Evolutionary conservation across 2,329 filamentous ascomycete species (phyloP).

Genomic region (Parasarocladium wereldwijsianum): DNA sequence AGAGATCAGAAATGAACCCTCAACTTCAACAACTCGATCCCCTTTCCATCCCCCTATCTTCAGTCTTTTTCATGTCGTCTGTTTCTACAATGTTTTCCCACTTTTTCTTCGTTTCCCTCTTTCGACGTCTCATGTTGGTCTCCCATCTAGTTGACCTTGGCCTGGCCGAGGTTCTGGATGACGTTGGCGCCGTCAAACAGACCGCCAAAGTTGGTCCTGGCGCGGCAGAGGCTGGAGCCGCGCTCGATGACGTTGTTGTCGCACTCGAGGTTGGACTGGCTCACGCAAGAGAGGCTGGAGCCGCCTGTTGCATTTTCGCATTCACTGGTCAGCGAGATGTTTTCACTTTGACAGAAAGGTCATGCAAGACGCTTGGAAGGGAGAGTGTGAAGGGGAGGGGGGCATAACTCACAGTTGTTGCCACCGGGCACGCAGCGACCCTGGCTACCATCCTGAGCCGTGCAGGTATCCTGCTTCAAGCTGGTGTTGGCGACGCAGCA

Average conservation of each 20-base stretch:
- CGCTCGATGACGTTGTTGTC: slow-evolving; percentile 14
- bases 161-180: slow-evolving; percentile 11
- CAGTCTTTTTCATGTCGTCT: no score
- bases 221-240: slow-evolving; percentile 15
- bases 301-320: no score
- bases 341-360: no score
- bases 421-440: slow-evolving; percentile 19
- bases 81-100: no score
- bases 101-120: no score
- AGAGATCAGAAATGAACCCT: no score
- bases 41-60: no score
- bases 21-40: no score
- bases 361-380: no score
- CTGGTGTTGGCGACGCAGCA: slow-evolving; percentile 20
- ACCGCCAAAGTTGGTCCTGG: slow-evolving; percentile 10
- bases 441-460: slow-evolving; percentile 14
- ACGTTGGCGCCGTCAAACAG: slow-evolving; percentile 13
- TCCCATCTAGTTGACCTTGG: slow-evolving; percentile 12
- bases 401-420: slow-evolving; percentile 17
- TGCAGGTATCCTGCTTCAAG: slow-evolving; percentile 22
- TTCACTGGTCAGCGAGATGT: no score
- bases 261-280: slow-evolving; percentile 13
- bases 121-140: no score
- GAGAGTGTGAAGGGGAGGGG: no score
- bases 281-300: slow-evolving; percentile 13